Conservation (phyloP, 768 basidiomycete species). For the Lactarius deliciosus region DNA sequence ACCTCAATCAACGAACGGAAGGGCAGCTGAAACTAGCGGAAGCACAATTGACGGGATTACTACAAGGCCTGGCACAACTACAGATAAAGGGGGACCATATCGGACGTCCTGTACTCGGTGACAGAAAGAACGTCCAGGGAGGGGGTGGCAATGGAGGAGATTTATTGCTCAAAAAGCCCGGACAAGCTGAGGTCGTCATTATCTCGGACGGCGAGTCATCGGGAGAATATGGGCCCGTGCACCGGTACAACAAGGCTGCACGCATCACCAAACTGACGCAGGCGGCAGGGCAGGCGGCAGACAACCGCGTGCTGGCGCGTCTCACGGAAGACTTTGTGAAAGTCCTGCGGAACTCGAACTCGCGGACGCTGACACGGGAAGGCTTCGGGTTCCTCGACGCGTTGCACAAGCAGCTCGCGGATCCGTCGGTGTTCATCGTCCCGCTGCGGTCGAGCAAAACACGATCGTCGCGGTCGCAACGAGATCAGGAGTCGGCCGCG, state of each 20-base stretch:
- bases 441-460: constrained; percentile 50
- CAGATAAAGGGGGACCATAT: constrained; percentile 39
- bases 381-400: constrained; percentile 70
- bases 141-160: neutral
- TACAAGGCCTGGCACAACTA: constrained; percentile 22
- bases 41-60: constrained; percentile 3
- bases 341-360: constrained; percentile 63
- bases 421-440: constrained; percentile 58
- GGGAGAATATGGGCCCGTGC: constrained; percentile 34
- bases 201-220: constrained; percentile 44
- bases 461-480: constrained; percentile 34
- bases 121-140: constrained; percentile 28
- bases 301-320: constrained; percentile 54
- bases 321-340: constrained; percentile 61
- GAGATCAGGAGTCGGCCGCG: constrained; percentile 38
- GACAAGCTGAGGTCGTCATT: constrained; percentile 43
- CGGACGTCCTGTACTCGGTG: constrained; percentile 23
- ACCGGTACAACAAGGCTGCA: constrained; percentile 51
- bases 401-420: constrained; percentile 66
- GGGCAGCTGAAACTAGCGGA: neutral
- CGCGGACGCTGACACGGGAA: constrained; percentile 65
- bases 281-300: constrained; percentile 46
- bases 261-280: constrained; percentile 50
- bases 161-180: constrained; percentile 21
- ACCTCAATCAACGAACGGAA: constrained; percentile 35